A percentile compares a stretch with the other conserved stretches of the same genome.
phyloP scores from a whole-genome alignment of 1,284 basidiomycete species.

The Rhodotorula sp. region DNA sequence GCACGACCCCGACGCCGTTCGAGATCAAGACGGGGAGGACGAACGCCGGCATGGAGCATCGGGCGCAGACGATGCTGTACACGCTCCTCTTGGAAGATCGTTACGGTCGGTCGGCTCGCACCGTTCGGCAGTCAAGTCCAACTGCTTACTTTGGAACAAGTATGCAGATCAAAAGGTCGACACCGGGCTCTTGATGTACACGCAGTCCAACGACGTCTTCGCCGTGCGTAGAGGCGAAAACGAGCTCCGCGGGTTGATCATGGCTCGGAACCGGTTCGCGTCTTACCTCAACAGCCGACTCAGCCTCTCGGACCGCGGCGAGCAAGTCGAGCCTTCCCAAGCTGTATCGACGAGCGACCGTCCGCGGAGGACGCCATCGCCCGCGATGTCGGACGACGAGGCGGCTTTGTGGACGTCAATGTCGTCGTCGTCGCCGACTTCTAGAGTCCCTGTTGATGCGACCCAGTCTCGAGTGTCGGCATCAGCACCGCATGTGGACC shows the following conservation, averaged over 20 bases:
- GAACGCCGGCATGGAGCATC: constrained; percentile 78
- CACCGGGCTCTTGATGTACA: constrained; percentile 88
- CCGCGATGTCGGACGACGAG: constrained; percentile 10
- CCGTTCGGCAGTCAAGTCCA: neutral
- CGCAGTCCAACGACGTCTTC: constrained; percentile 82
- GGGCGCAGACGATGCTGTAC: constrained; percentile 97
- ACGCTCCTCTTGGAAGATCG: constrained; percentile 87
- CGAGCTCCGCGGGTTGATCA: constrained; percentile 79
- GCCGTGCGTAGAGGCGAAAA: constrained; percentile 71
- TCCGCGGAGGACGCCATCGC: neutral
- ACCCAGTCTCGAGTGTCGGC: neutral
- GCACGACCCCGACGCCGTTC: constrained; percentile 63
- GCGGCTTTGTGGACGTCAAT: constrained; percentile 25
- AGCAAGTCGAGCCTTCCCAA: neutral
- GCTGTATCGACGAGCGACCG: neutral
- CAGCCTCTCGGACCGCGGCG: constrained; percentile 6
- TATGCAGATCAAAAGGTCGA: constrained; percentile 54
- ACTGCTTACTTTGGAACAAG: neutral
- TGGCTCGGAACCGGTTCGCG: constrained; percentile 81
- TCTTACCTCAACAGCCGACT: constrained; percentile 57
- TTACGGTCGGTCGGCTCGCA: constrained; percentile 59
- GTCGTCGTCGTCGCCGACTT: constrained; percentile 3
- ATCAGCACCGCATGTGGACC: constrained; percentile 24
- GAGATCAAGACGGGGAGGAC: constrained; percentile 94
- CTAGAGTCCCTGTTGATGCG: neutral